Evolutionary conservation across 495 filamentous ascomycete species (phyloP), one percentile per base, ranked within the genome.

Genomic region (Aeminium ludgeri): DNA sequence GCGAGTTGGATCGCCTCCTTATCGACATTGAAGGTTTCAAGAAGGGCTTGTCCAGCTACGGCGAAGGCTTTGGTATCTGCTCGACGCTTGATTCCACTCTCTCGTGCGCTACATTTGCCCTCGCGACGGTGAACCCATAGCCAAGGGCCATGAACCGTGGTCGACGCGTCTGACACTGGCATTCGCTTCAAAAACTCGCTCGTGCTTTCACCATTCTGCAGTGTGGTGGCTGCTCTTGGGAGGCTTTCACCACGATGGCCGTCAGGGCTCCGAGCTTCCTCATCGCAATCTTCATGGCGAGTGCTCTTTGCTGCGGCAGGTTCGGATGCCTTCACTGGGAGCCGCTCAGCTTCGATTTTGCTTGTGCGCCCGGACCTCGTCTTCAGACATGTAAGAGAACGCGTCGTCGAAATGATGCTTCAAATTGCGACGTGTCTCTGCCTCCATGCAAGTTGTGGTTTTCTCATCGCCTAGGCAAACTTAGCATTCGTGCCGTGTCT

Each of bases 181-280:
- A 84, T 61, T 10, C 82, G 76, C 3, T 57, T 43, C 2, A 86
- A 55, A 46, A 91, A 91, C 0, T 66, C 58, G 8, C 61, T 48
- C 29, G 79, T 58, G 11, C 68, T 64, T 51, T 91, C 84, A 30
- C 72, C 57, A 42, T 76, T 70, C 44, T 75, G 70, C 49, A 63
- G 62, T 19, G 57, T 69, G 45, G 53, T 59, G 30, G 50, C 49
- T 10, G 50, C 43, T 42, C 55, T 57, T 41, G 57, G 58, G 50
- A 60, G 72, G 0, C 50, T 57, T 51, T 77, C 72, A 52, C 17
- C 16, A 8, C 12, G 19, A 5, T 34, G 29, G 8, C 20, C 7
- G 16, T 32, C 6, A 16, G n/a, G 27, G 15, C 19, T 39, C 10
- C 27, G 23, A 25, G 3, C 23, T 25, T 25, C 23, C 3, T 8